Evolutionary conservation across 352 stramenopile genomes (phyloP).

Genomic region (Phytophthora crassamura): DNA sequence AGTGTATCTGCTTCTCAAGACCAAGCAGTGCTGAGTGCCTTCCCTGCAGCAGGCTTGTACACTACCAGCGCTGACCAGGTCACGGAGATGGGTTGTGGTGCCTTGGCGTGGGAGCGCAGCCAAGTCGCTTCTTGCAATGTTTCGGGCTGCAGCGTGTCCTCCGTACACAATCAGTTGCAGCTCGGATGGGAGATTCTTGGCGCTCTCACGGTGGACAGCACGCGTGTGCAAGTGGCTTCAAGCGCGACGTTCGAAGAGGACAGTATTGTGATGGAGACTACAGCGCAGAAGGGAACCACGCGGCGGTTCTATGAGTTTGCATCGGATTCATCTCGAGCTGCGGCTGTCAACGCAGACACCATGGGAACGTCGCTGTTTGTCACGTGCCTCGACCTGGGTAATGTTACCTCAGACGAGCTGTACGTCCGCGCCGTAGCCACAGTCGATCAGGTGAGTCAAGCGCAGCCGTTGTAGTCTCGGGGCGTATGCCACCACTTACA

Average conservation of each 20-base stretch:
- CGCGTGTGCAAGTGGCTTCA: conserved; percentile 69
- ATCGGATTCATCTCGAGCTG: conserved; percentile 37
- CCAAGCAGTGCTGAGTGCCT: conserved; percentile 31
- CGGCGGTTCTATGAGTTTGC: conserved; percentile 71
- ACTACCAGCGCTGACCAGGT: conserved; percentile 46
- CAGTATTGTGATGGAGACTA: conserved; percentile 57
- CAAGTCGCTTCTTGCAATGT: conserved; percentile 61
- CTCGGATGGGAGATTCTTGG: conserved; percentile 84
- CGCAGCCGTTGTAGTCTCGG: neutral
- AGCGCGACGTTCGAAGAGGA: conserved; percentile 50
- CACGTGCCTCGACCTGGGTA: conserved; percentile 59
- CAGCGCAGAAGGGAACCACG: conserved; percentile 54
- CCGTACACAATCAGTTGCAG: conserved; percentile 54
- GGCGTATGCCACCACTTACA: neutral
- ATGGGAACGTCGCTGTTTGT: conserved; percentile 76
- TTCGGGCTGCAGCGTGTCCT: conserved; percentile 42
- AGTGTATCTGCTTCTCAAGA: conserved; percentile 15
- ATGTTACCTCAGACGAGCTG: conserved; percentile 49
- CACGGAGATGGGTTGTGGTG: conserved; percentile 59
- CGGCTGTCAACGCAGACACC: conserved; percentile 51
- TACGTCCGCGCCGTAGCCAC: conserved; percentile 70
- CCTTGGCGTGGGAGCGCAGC: conserved; percentile 37
- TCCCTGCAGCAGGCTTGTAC: conserved; percentile 60
- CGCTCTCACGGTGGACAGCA: conserved; percentile 77
- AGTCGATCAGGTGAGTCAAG: conserved; percentile 68